phyloP scores from a whole-genome alignment of 1,139 yeast species.

The Wickerhamomyces sp. region DNA sequence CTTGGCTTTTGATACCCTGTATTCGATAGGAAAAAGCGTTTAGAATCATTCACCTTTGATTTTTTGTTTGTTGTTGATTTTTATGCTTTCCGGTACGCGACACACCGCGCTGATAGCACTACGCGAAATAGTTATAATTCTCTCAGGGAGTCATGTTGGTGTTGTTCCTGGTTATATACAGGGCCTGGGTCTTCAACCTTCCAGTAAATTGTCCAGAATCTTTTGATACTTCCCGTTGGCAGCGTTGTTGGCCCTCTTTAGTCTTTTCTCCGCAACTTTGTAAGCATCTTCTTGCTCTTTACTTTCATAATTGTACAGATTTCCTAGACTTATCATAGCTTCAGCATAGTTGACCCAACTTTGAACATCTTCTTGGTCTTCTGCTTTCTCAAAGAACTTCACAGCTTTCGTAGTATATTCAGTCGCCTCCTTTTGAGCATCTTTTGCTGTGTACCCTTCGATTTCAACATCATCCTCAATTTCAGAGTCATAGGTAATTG shows the following conservation, averaged over 20 bases:
- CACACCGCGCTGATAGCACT: not conserved
- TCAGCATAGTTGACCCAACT: slow-evolving; percentile 83
- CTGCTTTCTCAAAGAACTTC: slow-evolving; percentile 49
- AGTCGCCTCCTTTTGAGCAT: slow-evolving; percentile 48
- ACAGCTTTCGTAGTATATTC: slow-evolving; percentile 52
- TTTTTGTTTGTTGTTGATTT: not conserved
- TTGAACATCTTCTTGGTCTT: slow-evolving; percentile 71
- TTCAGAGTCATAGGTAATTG: slow-evolving; percentile 54
- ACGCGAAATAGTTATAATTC: not conserved
- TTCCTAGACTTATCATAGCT: slow-evolving; percentile 75
- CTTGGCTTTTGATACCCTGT: too few species aligned
- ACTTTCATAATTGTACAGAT: slow-evolving; percentile 59
- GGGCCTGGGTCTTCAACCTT: not conserved
- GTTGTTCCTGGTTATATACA: too few species aligned
- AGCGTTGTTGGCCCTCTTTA: slow-evolving; percentile 65
- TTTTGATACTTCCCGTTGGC: slow-evolving; percentile 70
- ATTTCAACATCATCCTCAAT: slow-evolving; percentile 37
- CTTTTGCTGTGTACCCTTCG: slow-evolving; percentile 29
- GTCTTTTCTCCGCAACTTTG: slow-evolving; percentile 56
- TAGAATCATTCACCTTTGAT: not conserved
- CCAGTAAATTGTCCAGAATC: slow-evolving; percentile 37
- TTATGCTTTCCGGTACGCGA: not conserved
- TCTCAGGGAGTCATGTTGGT: too few species aligned
- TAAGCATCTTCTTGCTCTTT: slow-evolving; percentile 62
- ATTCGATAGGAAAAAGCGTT: too few species aligned